phyloP scores from a whole-genome alignment of 306 rosid species.

The Abrus pulchellus region DNA sequence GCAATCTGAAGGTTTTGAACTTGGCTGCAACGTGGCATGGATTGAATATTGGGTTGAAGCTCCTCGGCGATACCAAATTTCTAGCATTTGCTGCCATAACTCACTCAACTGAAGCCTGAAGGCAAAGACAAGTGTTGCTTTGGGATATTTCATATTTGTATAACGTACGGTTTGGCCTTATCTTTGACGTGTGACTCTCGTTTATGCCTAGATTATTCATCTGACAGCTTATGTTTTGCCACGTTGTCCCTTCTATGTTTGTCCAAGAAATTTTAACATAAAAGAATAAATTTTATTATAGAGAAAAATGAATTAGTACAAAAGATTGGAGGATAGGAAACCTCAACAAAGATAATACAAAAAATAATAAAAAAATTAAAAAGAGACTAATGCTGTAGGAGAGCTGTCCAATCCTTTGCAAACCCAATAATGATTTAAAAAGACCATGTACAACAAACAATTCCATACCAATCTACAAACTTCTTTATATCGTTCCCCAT shows the following conservation, averaged over 20 bases:
- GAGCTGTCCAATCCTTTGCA: neutral
- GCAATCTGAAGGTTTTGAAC: slow-evolving; percentile 31
- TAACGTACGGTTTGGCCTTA: slow-evolving; percentile 32
- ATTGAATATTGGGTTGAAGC: slow-evolving; percentile 44
- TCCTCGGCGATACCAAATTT: slow-evolving; percentile 40
- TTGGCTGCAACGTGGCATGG: slow-evolving; percentile 21
- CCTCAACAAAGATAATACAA: neutral
- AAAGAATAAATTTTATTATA: neutral
- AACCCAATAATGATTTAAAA: neutral
- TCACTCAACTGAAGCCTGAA: neutral
- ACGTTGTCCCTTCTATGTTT: no score
- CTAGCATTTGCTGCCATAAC: slow-evolving; percentile 58
- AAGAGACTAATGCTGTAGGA: neutral
- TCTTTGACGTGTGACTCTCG: slow-evolving; percentile 39
- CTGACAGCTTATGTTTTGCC: no score
- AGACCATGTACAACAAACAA: neutral
- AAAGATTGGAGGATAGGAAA: slow-evolving; percentile 6
- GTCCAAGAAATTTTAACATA: neutral
- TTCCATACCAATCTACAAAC: neutral
- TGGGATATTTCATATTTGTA: slow-evolving; percentile 11
- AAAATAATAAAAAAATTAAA: neutral
- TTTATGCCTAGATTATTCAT: neutral
- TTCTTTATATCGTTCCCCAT: neutral
- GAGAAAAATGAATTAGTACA: neutral
- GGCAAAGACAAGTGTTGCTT: slow-evolving; percentile 13